Evolutionary conservation across 2,329 filamentous ascomycete species (phyloP).

Genomic region (Beauveria varroae): DNA sequence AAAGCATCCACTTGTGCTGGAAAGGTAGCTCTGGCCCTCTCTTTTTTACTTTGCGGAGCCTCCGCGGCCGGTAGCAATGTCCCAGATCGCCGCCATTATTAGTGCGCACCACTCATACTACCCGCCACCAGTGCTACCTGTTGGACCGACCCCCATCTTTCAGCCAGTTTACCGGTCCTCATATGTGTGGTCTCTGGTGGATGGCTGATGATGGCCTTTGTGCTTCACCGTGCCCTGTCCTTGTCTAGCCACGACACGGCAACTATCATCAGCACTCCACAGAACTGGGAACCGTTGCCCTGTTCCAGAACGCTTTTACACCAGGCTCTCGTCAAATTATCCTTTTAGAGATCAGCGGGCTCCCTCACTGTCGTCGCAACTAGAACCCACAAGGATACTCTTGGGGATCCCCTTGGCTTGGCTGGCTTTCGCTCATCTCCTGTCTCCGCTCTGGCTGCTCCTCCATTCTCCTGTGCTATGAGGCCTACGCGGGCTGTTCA

Average conservation of each 20-base stretch:
- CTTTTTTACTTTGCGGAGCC: background rate
- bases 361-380: background rate
- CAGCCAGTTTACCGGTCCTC: background rate
- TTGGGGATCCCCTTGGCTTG: background rate
- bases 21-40: slow-evolving; percentile 2
- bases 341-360: background rate
- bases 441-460: background rate
- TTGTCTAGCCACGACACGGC: slow-evolving; percentile 7
- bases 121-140: background rate
- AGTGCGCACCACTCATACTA: slow-evolving; percentile 4
- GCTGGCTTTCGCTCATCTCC: background rate
- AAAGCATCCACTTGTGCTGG: slow-evolving; percentile 2
- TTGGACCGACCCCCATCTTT: background rate
- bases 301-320: background rate
- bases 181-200: background rate
- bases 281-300: slow-evolving; percentile 8
- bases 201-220: slow-evolving; percentile 4
- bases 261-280: slow-evolving; percentile 3
- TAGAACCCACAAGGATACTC: background rate
- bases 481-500: background rate
- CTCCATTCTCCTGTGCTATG: background rate
- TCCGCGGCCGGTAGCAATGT: slow-evolving; percentile 8
- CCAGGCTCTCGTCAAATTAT: background rate
- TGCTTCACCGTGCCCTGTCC: background rate
- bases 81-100: slow-evolving; percentile 10